These are phyloP conservation scores for Collariella sp. DNA, from an alignment of 495 filamentous ascomycete genomes.

Conservation along the genomic window DNA sequence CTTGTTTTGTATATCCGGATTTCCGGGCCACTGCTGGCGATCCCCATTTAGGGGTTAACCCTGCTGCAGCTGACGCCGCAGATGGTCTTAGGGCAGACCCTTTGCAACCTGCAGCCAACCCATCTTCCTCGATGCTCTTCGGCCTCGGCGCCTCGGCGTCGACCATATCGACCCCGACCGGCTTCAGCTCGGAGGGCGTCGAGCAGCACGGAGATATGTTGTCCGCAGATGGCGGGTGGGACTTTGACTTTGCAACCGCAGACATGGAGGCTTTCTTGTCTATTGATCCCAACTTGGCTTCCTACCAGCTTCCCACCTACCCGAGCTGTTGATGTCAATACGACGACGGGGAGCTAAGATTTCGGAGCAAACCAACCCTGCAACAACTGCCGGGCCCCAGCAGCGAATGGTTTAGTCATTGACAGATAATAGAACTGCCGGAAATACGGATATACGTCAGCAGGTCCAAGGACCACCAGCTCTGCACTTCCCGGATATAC, in stretches of 20 bases:
- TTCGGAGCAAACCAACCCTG: not conserved
- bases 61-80: not conserved
- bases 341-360: not conserved
- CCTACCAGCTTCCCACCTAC: not conserved
- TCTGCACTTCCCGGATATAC: not conserved
- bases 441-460: slow-evolving; percentile 4
- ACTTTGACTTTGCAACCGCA: slow-evolving; percentile 1
- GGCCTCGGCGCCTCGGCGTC: not conserved
- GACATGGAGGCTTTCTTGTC: slow-evolving; percentile 4
- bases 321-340: not conserved
- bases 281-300: not conserved
- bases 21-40: not conserved
- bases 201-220: not conserved
- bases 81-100: not conserved
- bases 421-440: not conserved
- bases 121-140: not conserved
- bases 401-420: not conserved
- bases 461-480: not conserved
- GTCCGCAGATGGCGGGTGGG: not conserved
- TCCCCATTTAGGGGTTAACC: not conserved
- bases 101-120: not conserved
- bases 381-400: not conserved
- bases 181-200: not conserved
- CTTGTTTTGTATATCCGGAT: slow-evolving; percentile 1
- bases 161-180: not conserved